A percentile compares a stretch with the other conserved stretches of the same genome.
Conservation (phyloP, 768 basidiomycete species). For the Termitomyces sp. region DNA sequence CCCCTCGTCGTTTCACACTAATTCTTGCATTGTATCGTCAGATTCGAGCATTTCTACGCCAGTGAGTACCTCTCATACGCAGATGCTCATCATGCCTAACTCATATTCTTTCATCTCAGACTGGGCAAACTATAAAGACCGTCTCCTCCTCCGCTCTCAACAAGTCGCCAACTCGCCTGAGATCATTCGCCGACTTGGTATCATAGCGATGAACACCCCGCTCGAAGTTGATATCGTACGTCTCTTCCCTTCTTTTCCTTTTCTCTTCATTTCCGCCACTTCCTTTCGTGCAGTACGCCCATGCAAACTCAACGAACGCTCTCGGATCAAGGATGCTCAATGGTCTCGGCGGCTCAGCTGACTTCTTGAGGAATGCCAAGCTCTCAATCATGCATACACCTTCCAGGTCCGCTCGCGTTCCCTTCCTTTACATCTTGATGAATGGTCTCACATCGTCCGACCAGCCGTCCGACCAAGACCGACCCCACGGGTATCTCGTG, state of each 20-base stretch:
- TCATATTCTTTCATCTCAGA: conserved; percentile 19
- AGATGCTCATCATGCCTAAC: neutral
- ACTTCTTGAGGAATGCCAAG: conserved; percentile 45
- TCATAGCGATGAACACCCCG: conserved; percentile 49
- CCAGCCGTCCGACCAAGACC: conserved; percentile 37
- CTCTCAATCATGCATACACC: conserved; percentile 48
- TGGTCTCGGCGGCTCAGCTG: conserved; percentile 42
- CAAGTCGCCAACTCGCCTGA: conserved; percentile 48
- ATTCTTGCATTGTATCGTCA: conserved; percentile 5
- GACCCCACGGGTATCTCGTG: conserved; percentile 46
- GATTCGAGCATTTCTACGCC: conserved; percentile 43
- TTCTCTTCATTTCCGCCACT: neutral
- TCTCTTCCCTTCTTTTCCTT: conserved; percentile 1
- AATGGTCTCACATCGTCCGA: neutral
- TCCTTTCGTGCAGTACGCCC: conserved; percentile 30
- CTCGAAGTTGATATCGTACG: conserved; percentile 44
- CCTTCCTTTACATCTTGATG: neutral
- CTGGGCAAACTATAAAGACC: conserved; percentile 40
- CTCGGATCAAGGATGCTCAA: conserved; percentile 48
- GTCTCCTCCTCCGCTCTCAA: conserved; percentile 42
- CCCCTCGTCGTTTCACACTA: neutral
- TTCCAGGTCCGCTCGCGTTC: conserved; percentile 22
- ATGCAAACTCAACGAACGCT: conserved; percentile 46
- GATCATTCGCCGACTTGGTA: conserved; percentile 39
- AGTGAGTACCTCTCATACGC: conserved; percentile 19